Base-by-base conservation (phyloP, 139 green algal genomes). In the Picochlorum sp. region DNA sequence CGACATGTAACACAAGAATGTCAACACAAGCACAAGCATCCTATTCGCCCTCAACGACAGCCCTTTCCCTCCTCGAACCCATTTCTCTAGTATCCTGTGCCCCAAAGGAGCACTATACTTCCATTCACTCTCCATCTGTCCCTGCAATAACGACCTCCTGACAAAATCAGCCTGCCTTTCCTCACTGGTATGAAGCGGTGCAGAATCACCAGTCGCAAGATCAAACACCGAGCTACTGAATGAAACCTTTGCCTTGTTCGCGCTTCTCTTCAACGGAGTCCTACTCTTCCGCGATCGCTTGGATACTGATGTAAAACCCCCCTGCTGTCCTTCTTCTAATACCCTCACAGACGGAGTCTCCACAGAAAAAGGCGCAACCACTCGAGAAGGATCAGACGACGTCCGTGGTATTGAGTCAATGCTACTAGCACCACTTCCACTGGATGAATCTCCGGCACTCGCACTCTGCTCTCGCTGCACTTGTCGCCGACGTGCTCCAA, bases 1-100 rank as follows among this genome's bases (percentile, higher is more conserved):
- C n/a, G 79, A 72, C 15, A 76, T 73, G 72, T 97, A 97, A 54
- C 81, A 85, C 9, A 95, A 41, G 71, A 97, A 97, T 0, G 91
- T 97, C 3, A 97, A 54, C 1, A 86, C 34, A 2, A 97, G 79
- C n/a, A 91, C 90, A 67, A 90, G 66, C 14, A 63, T 34, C 30
- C 70, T 57, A 60, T 81, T 80, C 37, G 67, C 62, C 49, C 72
- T 62, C 61, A 74, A 32, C 10, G 23, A 47, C 0, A 61, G 45
- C 13, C 45, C 62, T n/a, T 44, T 45, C 7, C 49, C 21, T n/a
- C 62, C 62, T 45, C 49, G 37, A 41, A n/a, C n/a, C 15, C 14
- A 55, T 16, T 32, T 38, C 34, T 66, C 61, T 21, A 66, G 2
- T 23, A 66, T 8, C 15, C 37, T 8, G 32, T 66, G 61, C 4